A percentile compares a stretch with the other conserved stretches of the same genome.
Conservation (phyloP, 257 asterid species). For the Paulownia fortunei region DNA sequence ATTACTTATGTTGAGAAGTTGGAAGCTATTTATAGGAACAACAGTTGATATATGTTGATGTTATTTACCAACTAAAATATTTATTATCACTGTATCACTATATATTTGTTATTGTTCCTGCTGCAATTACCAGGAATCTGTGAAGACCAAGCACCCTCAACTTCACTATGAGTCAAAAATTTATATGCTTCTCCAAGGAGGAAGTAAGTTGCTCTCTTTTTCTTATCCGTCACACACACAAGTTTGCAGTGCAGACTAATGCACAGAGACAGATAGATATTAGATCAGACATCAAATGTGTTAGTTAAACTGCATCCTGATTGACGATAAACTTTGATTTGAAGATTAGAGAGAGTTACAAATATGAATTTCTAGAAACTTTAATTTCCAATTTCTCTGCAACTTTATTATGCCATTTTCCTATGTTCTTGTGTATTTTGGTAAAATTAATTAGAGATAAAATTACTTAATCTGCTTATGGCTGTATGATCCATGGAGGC, state of each 20-base stretch:
- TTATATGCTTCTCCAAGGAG: conserved; percentile 93
- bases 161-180: conserved; percentile 95
- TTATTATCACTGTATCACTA: background rate
- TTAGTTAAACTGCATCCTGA: conserved; percentile 9
- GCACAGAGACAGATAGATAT: background rate
- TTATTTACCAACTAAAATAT: background rate
- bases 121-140: conserved; percentile 70
- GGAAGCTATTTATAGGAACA: background rate
- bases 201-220: conserved; percentile 64
- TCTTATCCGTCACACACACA: background rate
- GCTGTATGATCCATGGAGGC: background rate
- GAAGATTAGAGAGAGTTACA: conserved; percentile 5
- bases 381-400: background rate
- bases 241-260: conserved; percentile 1
- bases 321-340: conserved; percentile 14
- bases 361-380: background rate
- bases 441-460: background rate
- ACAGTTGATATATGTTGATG: background rate
- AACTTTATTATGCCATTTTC: background rate
- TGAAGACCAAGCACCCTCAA: conserved; percentile 92
- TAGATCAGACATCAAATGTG: conserved; percentile 4
- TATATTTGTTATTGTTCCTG: background rate
- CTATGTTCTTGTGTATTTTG: background rate
- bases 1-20: conserved; percentile 15
- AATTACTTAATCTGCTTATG: background rate